Evolutionary conservation across 805 yeast genomes (phyloP).

Genomic region (Myxozyma mucilagina): DNA sequence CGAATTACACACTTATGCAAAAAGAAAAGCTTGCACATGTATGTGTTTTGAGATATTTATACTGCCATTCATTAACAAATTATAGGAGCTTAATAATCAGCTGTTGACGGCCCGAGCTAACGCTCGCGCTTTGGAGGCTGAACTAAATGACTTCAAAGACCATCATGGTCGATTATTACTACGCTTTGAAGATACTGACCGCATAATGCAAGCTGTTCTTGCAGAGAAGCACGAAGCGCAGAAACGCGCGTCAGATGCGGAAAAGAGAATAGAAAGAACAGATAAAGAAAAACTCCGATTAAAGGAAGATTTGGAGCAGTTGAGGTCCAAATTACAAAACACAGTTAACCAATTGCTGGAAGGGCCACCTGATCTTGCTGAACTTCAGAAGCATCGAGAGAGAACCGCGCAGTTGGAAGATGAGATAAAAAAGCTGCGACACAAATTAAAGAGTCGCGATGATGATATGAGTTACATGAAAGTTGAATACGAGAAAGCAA

Average conservation of each 20-base stretch:
- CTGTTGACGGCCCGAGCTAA: not conserved
- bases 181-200: not conserved
- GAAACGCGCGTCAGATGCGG: constrained; percentile 5
- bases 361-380: constrained; percentile 32
- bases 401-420: constrained; percentile 51
- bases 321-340: constrained; percentile 39
- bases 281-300: constrained; percentile 29
- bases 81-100: constrained; percentile 5
- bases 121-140: not conserved
- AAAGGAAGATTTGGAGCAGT: constrained; percentile 35
- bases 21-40: not conserved
- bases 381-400: constrained; percentile 44
- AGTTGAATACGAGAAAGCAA: constrained; percentile 37
- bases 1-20: not conserved
- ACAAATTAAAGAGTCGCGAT: constrained; percentile 48
- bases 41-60: not conserved
- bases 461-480: constrained; percentile 63
- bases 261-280: constrained; percentile 30
- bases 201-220: not conserved
- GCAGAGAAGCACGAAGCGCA: constrained; percentile 3
- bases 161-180: not conserved
- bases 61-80: not conserved
- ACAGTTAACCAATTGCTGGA: constrained; percentile 35
- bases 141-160: not conserved
- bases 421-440: constrained; percentile 47